phyloP scores from a whole-genome alignment of 768 basidiomycete genomes.

The Pulveroboletus ravenelii region DNA sequence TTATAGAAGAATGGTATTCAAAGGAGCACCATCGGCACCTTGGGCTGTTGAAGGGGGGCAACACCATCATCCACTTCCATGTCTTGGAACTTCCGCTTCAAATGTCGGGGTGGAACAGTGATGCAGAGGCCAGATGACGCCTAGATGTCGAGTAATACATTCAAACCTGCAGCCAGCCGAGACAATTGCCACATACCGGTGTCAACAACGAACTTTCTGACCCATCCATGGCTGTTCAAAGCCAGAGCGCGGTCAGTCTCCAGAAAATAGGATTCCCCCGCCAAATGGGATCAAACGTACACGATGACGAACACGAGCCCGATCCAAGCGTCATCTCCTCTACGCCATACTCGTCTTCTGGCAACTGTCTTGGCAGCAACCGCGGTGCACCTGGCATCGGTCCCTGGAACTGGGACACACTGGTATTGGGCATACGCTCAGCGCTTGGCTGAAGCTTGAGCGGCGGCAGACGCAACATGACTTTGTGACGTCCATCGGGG shows the following conservation, averaged over 20 bases:
- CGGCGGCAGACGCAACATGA: conserved; percentile 11
- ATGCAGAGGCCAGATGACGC: conserved; percentile 22
- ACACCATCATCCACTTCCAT: conserved; percentile 1
- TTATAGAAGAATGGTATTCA: too few species aligned
- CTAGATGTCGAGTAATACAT: conserved; percentile 1
- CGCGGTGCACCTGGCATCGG: conserved; percentile 24
- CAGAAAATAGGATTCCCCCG: neutral
- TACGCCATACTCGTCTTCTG: conserved; percentile 20
- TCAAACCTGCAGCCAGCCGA: neutral
- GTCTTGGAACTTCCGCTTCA: conserved; percentile 25
- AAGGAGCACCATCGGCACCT: conserved; percentile 7
- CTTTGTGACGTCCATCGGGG: neutral
- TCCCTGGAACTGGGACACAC: neutral
- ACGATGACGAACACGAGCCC: conserved; percentile 1
- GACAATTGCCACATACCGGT: conserved; percentile 13
- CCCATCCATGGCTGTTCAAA: conserved; percentile 9
- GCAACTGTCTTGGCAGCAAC: conserved; percentile 21
- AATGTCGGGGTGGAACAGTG: conserved; percentile 16
- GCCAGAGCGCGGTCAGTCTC: neutral
- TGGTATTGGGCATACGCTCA: neutral
- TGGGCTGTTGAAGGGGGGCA: conserved; percentile 9
- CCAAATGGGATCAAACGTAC: conserved; percentile 7
- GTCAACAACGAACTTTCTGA: conserved; percentile 4
- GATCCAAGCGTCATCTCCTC: conserved; percentile 13
- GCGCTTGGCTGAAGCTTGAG: conserved; percentile 4